Base-by-base conservation (phyloP, 2,329 filamentous ascomycete species). In the Hortaea sp. region DNA sequence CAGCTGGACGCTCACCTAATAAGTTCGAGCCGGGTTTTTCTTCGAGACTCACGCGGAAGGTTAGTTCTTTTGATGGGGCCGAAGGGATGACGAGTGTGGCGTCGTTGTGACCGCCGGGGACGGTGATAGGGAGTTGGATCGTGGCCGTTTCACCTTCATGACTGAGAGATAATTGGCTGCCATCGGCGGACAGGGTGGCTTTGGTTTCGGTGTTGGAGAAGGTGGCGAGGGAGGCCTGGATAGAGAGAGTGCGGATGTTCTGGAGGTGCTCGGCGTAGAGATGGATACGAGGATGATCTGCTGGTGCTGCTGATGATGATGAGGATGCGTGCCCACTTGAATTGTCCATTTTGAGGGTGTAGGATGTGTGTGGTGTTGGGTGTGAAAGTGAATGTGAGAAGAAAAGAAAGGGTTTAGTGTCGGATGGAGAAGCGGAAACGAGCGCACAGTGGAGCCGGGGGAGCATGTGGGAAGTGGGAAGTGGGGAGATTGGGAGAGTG, bases 241-340 rank as follows among this genome's bases (percentile, higher is more conserved):
- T 66, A 2, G 76, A 77, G 38, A 80, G 66, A 49, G 79, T 77
- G 38, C 76, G 73, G 50, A 82, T 79, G 51, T 82, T 74, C 32
- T 76, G 69, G 34, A 82, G 65, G 11, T 79, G 69, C 60, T 82
- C 79, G 27, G 77, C 76, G 52, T 82, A 80, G 10, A 82, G 65
- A 38, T 66, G 62, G 5, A 72, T 61, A 11, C 20, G 20, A 2
- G 20, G 20, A 20, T 20, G 20, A 20, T 20, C 20, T 20, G 20
- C 20, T 20, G 20, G 2, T 20, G 20, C 20, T 20, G 20, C 20
- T 20, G 20, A 20, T 20, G 20, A 20, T 20, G 20, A 20, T 20
- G 20, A 20, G 2, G 20, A 20, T 20, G 20, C 20, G 20, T 20
- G 20, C 20, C 20, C 4, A 20, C 20, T 20, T 20, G 20, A 20